Evolutionary conservation across 257 asterid species (phyloP), one percentile per base, ranked within the genome.

Genomic region (Linderniella brevidens): DNA sequence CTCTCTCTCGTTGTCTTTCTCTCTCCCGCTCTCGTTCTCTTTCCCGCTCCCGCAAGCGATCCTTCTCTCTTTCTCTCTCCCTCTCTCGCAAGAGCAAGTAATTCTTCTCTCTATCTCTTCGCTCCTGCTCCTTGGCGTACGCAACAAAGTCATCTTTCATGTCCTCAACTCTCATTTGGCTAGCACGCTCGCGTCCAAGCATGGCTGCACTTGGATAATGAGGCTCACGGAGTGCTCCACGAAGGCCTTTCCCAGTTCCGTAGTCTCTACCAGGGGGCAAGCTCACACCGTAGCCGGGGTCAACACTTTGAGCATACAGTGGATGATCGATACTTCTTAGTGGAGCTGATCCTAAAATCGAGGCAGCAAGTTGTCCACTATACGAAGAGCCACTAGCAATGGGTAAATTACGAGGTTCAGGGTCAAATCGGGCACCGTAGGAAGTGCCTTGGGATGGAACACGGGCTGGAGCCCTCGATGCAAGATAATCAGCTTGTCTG

Each of bases 191-290:
- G 6, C 32, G 92, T 48, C 78, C 68, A 57, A 68, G 37, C 60
- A 67, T 19, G 56, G 66, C n/a, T n/a, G n/a, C 46, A 70, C 69
- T 71, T 53, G 90, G 71, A 70, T 70, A 78, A 62, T 85, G 93
- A 38, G 80, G 52, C 53, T 85, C 92, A 35, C 64, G 68, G 14
- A 76, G 65, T 4, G 70, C 52, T 54, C 80, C 83, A 57, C 55
- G 85, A 42, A 81, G 82, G 41, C 93, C 83, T 71, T 90, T 85
- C 48, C 93, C 93, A 17, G 83, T 66, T 46, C 98, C 96, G 54
- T 90, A 90, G 64, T 84, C 94, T 64, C 98, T 79, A 44, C 98
- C 98, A 25, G 98, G 96, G 53, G 98, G 98, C 64, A 90, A 74
- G 75, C 98, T 90, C 66, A 90, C 96, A 50, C 98, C 98, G 51